Base-by-base conservation (phyloP, 345 rosid genomes). In the Linum usitatissimum region DNA sequence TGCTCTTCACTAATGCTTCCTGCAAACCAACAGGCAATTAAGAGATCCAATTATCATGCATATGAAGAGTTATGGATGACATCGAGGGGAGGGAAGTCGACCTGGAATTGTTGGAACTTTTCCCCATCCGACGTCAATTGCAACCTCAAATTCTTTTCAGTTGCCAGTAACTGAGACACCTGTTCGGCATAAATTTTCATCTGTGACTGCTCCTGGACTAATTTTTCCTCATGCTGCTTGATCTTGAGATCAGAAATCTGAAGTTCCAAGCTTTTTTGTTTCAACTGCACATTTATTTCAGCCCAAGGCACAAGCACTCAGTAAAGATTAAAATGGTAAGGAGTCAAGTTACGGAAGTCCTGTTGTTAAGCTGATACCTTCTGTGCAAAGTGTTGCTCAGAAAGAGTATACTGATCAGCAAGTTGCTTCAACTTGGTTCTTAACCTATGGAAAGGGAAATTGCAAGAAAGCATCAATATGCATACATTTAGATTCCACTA, bases 61-160 rank as follows among this genome's bases (percentile, higher is more conserved):
- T 39, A 13, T 8, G 8, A 9, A 61, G 53, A 63, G 18, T 13
- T 59, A 57, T 23, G n/a, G 20, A 18, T 38, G 21, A 13, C 60
- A 48, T 8, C 14, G 13, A 23, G 28, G 28, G 38, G 4, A 54
- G 62, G 53, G 74, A 66, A 66, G 49, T 51, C 59, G 36, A 91
- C 98, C 95, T 92, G 96, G 70, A 92, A 88, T 64, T 88, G 91
- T 73, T 84, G 96, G 71, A 92, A 92, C 62, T 92, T 92, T 66
- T 89, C 96, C 67, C 96, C 98, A 63, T 92, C 98, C 38, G 91
- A 81, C 18, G 95, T 87, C 75, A 88, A 78, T 76, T 89, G 95
- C 76, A 77, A 53, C 64, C 95, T 89, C 76, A 92, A 80, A 66
- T 78, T 82, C 68, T 92, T 89, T 82, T 89, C 98, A 1, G 96